Evolutionary conservation across 108 stramenopile genomes (phyloP).

Genomic region (Hondaea fermentalgiana): DNA sequence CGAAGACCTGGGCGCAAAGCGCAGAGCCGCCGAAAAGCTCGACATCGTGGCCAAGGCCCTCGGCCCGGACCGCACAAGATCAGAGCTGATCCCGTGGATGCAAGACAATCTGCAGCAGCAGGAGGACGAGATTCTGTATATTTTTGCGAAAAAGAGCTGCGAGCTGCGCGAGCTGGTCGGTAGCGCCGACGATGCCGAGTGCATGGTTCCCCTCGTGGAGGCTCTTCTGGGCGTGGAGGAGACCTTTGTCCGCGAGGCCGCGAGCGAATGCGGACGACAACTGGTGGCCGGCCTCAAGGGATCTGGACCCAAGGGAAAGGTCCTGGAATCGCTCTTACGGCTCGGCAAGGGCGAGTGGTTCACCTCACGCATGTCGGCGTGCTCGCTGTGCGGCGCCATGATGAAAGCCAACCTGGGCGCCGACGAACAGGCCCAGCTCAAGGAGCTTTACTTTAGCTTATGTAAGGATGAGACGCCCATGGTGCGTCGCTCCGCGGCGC

Average conservation of each 20-base stretch:
- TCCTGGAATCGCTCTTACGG: neutral
- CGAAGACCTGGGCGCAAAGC: neutral
- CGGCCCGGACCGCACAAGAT: neutral
- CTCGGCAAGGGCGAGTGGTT: neutral
- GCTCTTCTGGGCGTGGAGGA: neutral
- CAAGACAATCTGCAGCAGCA: neutral
- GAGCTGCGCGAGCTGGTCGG: neutral
- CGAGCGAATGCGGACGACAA: neutral
- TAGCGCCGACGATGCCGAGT: neutral
- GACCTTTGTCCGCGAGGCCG: constrained; percentile 9
- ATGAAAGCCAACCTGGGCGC: neutral
- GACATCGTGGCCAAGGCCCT: constrained; percentile 7
- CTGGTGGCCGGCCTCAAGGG: neutral
- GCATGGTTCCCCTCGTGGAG: neutral
- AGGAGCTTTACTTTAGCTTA: neutral
- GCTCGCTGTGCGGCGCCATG: neutral
- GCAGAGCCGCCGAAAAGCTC: neutral
- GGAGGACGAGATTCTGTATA: constrained; percentile 8
- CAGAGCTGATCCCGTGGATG: constrained; percentile 3
- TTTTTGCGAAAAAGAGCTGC: neutral
- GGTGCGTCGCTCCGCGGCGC: neutral
- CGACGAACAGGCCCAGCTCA: neutral
- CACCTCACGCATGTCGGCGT: constrained; percentile 7
- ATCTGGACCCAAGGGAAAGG: neutral
- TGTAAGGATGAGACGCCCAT: constrained; percentile 18